Base-by-base conservation (phyloP, 2,329 filamentous ascomycete genomes). In the Aspergillus oerlinghausenensis region DNA sequence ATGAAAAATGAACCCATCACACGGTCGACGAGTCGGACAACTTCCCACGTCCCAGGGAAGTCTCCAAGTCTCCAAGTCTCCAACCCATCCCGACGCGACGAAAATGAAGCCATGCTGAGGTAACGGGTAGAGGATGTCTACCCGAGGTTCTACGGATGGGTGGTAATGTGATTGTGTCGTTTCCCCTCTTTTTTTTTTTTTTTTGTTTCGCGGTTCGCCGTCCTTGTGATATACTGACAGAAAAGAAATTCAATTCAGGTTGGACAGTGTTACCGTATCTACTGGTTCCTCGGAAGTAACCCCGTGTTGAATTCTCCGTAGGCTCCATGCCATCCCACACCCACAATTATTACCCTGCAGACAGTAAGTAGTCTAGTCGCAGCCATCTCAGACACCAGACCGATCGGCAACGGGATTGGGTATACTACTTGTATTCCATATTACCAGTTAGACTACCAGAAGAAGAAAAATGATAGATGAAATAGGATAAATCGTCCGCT, bases 131-230 rank as follows among this genome's bases (percentile, higher is more conserved):
- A 19, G 3, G 42, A 60, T 62, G 25, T 26, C 25, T 26, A 62
- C 55, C 60, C 60, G 60, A 60, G 60, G 60, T 62, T 60, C 58
- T 28, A 54, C 52, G 51, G 45, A 11, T 10, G 28, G 10, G 32
- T n/a, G 17, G 9, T 17, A 52, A n/a, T 48, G 51, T 38, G 50
- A 51, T 58, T 52, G 57, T 43, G 51, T 50, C 54, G 54, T 49
- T 49, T 59, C 59, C 56, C 59, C 57, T 59, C 59, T 45, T 57
- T 57, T 14, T 11, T 40, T 23, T 23, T 23, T 11, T 14, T 11
- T 40, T n/a, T 48, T 5, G 0, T 26, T 45, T 59, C 19, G 17
- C 3, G 28, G 28, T 51, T 48, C 7, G 11, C 25, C 29, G 25
- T 50, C 45, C 50, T 50, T 19, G n/a, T 43, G 40, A 43, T 43